A percentile compares a stretch with the other conserved stretches of the same genome.
Evolutionary conservation across 768 basidiomycete genomes (phyloP).

Genomic region (Nevesoporus exiguus): DNA sequence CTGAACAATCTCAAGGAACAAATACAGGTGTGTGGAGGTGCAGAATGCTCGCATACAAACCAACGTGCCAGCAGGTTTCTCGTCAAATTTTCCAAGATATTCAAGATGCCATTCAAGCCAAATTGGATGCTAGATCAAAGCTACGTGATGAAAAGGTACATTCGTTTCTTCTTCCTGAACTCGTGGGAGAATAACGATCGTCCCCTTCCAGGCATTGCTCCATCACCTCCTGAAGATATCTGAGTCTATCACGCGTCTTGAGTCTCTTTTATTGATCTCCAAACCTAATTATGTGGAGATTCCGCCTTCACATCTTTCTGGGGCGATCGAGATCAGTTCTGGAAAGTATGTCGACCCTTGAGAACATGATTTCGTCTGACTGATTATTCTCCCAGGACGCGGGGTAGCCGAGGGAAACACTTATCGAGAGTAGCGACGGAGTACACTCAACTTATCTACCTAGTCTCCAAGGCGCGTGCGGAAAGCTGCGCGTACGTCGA

Average conservation of each 20-base stretch:
- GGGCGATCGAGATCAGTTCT: slow-evolving; percentile 29
- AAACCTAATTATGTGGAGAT: slow-evolving; percentile 39
- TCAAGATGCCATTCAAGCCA: slow-evolving; percentile 73
- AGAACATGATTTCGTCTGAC: background rate
- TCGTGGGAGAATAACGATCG: background rate
- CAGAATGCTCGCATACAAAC: background rate
- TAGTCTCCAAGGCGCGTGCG: slow-evolving; percentile 72
- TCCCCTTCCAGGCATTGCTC: slow-evolving; percentile 61
- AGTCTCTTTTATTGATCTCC: slow-evolving; percentile 73
- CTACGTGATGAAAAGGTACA: slow-evolving; percentile 81
- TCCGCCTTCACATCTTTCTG: slow-evolving; percentile 30
- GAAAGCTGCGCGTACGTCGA: slow-evolving; percentile 80
- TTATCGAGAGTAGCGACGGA: slow-evolving; percentile 83
- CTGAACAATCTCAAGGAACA: slow-evolving; percentile 58
- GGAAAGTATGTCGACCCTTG: slow-evolving; percentile 31
- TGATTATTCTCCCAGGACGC: slow-evolving; percentile 42
- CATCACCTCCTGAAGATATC: slow-evolving; percentile 89
- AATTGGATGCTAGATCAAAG: slow-evolving; percentile 66
- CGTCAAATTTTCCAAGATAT: slow-evolving; percentile 60
- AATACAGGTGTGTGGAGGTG: slow-evolving; percentile 53
- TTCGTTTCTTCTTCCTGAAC: background rate
- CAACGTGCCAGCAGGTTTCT: slow-evolving; percentile 42
- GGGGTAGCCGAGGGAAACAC: slow-evolving; percentile 71
- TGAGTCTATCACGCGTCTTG: slow-evolving; percentile 85
- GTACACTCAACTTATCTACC: slow-evolving; percentile 90